Conservation (phyloP, 2,329 filamentous ascomycete species). For the Apiospora hydei region DNA sequence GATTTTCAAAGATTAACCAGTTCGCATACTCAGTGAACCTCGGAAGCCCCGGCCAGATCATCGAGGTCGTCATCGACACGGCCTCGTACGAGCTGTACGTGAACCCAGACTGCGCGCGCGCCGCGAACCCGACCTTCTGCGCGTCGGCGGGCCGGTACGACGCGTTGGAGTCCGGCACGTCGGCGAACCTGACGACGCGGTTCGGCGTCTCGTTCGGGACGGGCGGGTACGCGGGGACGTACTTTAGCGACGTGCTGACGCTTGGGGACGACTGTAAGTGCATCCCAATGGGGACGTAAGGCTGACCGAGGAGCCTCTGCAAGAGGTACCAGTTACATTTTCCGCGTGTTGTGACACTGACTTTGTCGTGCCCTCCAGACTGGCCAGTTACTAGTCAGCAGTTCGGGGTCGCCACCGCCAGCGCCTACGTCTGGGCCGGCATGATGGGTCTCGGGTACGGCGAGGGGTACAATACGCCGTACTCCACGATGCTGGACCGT, state of each 20-base stretch:
- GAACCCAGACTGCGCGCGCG: slow-evolving; percentile 63
- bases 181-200: slow-evolving; percentile 41
- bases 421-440: slow-evolving; percentile 46
- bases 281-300: too few relatives aligned
- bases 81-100: slow-evolving; percentile 68
- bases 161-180: slow-evolving; percentile 48
- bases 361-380: slow-evolving; percentile 30
- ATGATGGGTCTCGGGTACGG: slow-evolving; percentile 48
- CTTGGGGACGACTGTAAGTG: slow-evolving; percentile 25
- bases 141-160: slow-evolving; percentile 53
- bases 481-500: slow-evolving; percentile 44
- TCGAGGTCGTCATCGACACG: slow-evolving; percentile 64
- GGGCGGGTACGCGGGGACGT: slow-evolving; percentile 22
- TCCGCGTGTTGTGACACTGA: too few relatives aligned
- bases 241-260: slow-evolving; percentile 25
- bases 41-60: slow-evolving; percentile 60
- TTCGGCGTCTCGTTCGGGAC: slow-evolving; percentile 27
- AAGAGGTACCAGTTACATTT: too few relatives aligned
- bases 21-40: slow-evolving; percentile 49
- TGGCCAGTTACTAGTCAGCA: slow-evolving; percentile 42
- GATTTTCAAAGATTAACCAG: slow-evolving; percentile 32
- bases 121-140: slow-evolving; percentile 53
- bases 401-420: slow-evolving; percentile 46
- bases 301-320: too few relatives aligned
- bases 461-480: slow-evolving; percentile 43